Evolutionary conservation across 805 yeast species (phyloP), one percentile per base, ranked within the genome.

Genomic region (Brettanomyces anomalus): DNA sequence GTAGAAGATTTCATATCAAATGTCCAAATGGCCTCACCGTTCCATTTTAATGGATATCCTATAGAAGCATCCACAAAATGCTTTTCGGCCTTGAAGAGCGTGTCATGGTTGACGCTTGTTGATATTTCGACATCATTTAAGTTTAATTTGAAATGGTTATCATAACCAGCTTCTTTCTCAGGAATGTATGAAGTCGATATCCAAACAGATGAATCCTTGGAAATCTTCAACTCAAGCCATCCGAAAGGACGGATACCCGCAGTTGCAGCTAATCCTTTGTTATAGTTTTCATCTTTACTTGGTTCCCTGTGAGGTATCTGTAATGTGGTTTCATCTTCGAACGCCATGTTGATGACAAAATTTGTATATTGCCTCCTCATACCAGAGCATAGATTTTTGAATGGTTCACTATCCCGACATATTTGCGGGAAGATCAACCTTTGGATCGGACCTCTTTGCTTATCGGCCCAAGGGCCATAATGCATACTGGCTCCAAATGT

Each of bases 391-490:
- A 74, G 60, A 4, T 41, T 40, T 17, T 45, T 46, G 4, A 58
- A 57, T 0, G 78, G 72, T 10, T 53, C 51, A 3, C 77, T 62
- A 52, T 87, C 85, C 38, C 80, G 62, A 20, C 82, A 75, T 10
- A 77, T 56, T 0, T 72, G 58, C 0, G 98, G 98, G 43, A 82
- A 76, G 19, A 93, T 64, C 62, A 80, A 64, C 14, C 67, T 62
- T 44, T 81, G 88, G 8, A 89, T 53, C 2, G 79, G 73, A 2
- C 68, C 69, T 15, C 95, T 60, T 58, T 93, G 95, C 32, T 90
- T 76, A 46, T 93, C 95, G 0, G 96, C 85, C 96, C 97, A 90
- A 0, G 98, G 95, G 0, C 98, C 98, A 56, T 86, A 89, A 50
- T 81, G 81, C 1, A 87, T 63, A 0, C 85, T 79, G 0, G 87